phyloP scores from a whole-genome alignment of 768 basidiomycete species.

The Boletus sp. region DNA sequence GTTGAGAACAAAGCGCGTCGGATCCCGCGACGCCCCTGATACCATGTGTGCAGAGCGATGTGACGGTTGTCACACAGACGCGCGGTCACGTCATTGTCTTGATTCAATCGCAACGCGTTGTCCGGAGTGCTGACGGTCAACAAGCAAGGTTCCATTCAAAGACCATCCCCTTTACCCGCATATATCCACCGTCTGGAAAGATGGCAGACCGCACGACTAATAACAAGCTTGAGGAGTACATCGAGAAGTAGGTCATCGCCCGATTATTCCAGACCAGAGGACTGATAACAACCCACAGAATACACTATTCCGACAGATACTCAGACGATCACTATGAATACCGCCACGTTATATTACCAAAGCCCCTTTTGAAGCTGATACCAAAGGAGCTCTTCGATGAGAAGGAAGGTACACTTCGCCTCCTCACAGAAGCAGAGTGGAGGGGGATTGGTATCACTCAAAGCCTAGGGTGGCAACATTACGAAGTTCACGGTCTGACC shows the following conservation, averaged over 20 bases:
- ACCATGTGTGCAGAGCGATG: not conserved
- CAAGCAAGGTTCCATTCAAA: not conserved
- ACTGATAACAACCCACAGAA: conserved; percentile 42
- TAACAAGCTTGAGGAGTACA: conserved; percentile 69
- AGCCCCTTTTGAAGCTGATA: conserved; percentile 89
- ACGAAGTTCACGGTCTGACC: conserved; percentile 85
- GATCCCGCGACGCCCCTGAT: not conserved
- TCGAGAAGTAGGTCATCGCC: conserved; percentile 60
- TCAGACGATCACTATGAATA: conserved; percentile 93
- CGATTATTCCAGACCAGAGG: conserved; percentile 15
- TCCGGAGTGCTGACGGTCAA: not conserved
- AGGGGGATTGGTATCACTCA: conserved; percentile 94
- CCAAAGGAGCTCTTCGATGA: conserved; percentile 82
- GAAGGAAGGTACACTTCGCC: conserved; percentile 74
- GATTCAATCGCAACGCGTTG: conserved; percentile 4
- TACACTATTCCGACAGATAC: conserved; percentile 90
- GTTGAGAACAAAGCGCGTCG: conserved; percentile 6
- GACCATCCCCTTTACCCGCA: conserved; percentile 2
- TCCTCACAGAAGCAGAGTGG: conserved; percentile 89
- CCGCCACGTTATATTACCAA: conserved; percentile 95
- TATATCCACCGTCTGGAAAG: conserved; percentile 7
- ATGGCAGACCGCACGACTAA: conserved; percentile 38
- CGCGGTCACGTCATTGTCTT: conserved; percentile 24
- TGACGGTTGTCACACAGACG: conserved; percentile 25
- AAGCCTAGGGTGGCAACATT: conserved; percentile 95